Base-by-base conservation (phyloP, 2,329 filamentous ascomycete genomes). In the Aspergillus pseudotamarii region DNA sequence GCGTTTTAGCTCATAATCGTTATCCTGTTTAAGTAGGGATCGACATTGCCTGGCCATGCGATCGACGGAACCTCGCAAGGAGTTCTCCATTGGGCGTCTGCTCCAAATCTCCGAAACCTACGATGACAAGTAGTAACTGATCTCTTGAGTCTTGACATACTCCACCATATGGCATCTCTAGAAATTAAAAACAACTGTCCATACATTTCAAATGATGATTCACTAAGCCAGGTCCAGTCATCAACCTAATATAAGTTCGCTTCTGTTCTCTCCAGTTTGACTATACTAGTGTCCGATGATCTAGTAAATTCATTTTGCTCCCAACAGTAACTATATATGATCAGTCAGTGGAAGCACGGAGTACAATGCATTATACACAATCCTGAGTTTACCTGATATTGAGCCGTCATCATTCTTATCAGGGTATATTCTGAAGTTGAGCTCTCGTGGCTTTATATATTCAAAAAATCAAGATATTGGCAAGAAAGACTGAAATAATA, bases 41-140 rank as follows among this genome's bases (percentile, higher is more conserved):
- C 53, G 43, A 32, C 53, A 21, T 23, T 19, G 19, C 8, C 26
- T 57, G 6, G 23, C 26, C 55, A 30, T 32, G 43, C 28, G 57
- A 51, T 57, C 43, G 30, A 36, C 51, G 51, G 51, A 10, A 23
- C 28, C 59, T 61, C 59, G 59, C 59, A 61, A 61, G 54, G 26
- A 51, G 59, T 61, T 50, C 59, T 61, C 53, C 41, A 57, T 61
- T 61, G 34, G 59, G 46, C 16, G 50, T 23, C 14, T 34, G 38
- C 46, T 38, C 19, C 32, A 54, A 59, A 26, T 23, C 30, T 59
- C 43, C 48, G 50, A 59, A 36, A 45, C 11, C 14, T 26, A 46
- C 41, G 6, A 41, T 41, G 38, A 2, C 38, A 19, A 19, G 32
- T 34, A 41, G 36, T 36, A 36, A 8, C 30, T 12, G 5, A 26